Conservation (phyloP, 108 stramenopile species). For the Phaeodactylum tricornutum region DNA sequence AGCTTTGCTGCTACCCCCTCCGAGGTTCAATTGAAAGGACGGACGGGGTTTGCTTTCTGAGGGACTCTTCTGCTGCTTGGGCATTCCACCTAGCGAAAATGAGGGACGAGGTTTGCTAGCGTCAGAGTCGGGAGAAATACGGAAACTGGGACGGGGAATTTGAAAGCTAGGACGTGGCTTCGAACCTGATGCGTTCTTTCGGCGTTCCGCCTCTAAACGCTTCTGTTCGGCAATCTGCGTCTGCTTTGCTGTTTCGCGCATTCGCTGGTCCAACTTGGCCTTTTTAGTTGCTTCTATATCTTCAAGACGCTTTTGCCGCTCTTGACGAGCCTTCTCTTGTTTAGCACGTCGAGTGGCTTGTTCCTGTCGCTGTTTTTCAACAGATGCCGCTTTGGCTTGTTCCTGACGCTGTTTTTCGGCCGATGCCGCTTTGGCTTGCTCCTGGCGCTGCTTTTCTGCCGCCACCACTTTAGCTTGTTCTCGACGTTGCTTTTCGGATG, state of each 20-base stretch:
- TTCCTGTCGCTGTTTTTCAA: slow-evolving; percentile 10
- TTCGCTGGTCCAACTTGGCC: too few relatives aligned
- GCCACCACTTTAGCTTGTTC: slow-evolving; percentile 14
- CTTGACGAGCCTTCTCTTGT: background rate
- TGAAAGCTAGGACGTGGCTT: too few relatives aligned
- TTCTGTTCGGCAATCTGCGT: slow-evolving; percentile 8
- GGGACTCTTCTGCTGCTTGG: too few relatives aligned
- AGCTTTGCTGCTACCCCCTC: too few relatives aligned
- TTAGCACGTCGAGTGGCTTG: slow-evolving; percentile 1
- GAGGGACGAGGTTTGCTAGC: too few relatives aligned
- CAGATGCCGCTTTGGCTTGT: slow-evolving; percentile 12
- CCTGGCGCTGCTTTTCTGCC: slow-evolving; percentile 6
- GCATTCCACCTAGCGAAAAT: too few relatives aligned
- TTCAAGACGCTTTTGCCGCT: slow-evolving; percentile 6
- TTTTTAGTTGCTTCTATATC: slow-evolving; percentile 10
- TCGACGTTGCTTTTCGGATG: slow-evolving; percentile 5
- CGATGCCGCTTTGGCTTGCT: slow-evolving; percentile 14
- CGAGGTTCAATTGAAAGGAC: too few relatives aligned
- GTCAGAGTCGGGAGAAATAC: too few relatives aligned
- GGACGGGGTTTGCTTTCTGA: too few relatives aligned
- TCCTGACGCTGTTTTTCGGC: slow-evolving; percentile 9
- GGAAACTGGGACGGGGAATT: too few relatives aligned
- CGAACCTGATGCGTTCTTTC: slow-evolving; percentile 6
- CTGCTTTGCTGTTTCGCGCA: too few relatives aligned
- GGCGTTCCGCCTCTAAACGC: slow-evolving; percentile 1